These are phyloP conservation scores for Nemophila menziesii DNA, from an alignment of 257 asterid species.

Conservation along the genomic window DNA sequence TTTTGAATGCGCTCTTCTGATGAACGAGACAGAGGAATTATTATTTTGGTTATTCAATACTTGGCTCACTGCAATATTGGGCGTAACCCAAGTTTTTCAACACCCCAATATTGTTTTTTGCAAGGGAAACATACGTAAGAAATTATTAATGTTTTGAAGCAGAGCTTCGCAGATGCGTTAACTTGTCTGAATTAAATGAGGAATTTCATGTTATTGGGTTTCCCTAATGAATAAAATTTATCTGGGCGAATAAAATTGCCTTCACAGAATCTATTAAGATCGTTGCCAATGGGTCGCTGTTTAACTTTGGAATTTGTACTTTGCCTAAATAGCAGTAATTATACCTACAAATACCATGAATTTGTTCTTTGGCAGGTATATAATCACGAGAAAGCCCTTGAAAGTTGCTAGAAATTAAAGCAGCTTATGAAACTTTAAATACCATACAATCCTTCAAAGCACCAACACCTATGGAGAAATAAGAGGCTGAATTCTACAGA, in stretches of 20 bases:
- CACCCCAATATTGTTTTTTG: conserved; percentile 11
- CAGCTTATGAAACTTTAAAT: conserved; percentile 11
- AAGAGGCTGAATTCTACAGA: conserved; percentile 14
- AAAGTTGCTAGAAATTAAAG: conserved; percentile 10
- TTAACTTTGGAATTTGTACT: conserved; percentile 7
- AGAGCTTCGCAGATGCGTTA: conserved; percentile 11
- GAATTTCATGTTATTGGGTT: conserved; percentile 11
- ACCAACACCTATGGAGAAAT: conserved; percentile 23
- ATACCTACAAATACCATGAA: conserved; percentile 11
- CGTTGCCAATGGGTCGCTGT: conserved; percentile 10
- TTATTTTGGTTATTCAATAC: too few species aligned
- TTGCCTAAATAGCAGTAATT: conserved; percentile 2
- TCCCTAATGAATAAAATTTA: conserved; percentile 7
- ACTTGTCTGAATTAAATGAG: conserved; percentile 7
- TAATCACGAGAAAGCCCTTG: conserved; percentile 13
- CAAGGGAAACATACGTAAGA: conserved; percentile 12
- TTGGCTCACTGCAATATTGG: conserved; percentile 12
- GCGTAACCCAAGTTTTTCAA: conserved; percentile 9
- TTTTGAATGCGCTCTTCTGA: too few species aligned
- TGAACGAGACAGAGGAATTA: too few species aligned
- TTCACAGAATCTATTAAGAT: conserved; percentile 7
- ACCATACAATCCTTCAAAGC: conserved; percentile 15
- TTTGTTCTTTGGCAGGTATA: conserved; percentile 11
- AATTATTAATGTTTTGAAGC: conserved; percentile 11
- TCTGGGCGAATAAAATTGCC: conserved; percentile 9